Evolutionary conservation across 345 rosid species (phyloP).

Genomic region (Eucalyptus microcorys): DNA sequence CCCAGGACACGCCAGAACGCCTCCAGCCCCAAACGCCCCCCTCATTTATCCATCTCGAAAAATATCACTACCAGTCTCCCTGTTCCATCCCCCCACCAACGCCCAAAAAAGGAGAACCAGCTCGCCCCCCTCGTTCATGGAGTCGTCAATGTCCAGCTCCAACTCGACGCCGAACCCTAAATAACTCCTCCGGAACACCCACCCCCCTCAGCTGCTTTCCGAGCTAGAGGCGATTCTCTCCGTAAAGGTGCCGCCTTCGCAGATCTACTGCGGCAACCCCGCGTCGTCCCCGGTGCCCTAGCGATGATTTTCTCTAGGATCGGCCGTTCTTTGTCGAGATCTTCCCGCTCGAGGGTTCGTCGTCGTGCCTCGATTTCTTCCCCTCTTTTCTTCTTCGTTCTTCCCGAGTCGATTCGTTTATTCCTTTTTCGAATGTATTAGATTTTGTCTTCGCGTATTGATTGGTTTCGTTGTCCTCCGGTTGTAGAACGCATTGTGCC

Average conservation of each 20-base stretch:
- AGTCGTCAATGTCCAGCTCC: neutral
- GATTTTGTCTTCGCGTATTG: neutral
- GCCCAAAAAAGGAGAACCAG: neutral
- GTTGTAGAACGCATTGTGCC: slow-evolving; percentile 12
- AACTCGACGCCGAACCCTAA: neutral
- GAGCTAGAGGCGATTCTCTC: neutral
- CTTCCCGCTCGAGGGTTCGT: slow-evolving; percentile 39
- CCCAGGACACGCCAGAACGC: neutral
- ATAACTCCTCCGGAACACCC: neutral
- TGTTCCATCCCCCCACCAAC: neutral
- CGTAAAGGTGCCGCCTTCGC: neutral
- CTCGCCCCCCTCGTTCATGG: neutral
- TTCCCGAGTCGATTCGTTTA: neutral
- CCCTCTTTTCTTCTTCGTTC: neutral
- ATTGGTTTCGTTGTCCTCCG: neutral
- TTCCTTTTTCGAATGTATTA: neutral
- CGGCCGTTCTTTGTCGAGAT: slow-evolving; percentile 30
- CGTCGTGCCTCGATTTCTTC: neutral
- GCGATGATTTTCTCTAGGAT: slow-evolving; percentile 60
- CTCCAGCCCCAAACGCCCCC: neutral
- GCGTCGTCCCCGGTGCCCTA: neutral
- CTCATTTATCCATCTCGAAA: neutral
- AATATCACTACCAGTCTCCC: neutral
- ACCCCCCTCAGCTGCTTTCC: neutral
- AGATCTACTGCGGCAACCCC: neutral